Evolutionary conservation across 2,329 filamentous ascomycete species (phyloP), one percentile per base, ranked within the genome.

Genomic region (Neofusicoccum parvum): DNA sequence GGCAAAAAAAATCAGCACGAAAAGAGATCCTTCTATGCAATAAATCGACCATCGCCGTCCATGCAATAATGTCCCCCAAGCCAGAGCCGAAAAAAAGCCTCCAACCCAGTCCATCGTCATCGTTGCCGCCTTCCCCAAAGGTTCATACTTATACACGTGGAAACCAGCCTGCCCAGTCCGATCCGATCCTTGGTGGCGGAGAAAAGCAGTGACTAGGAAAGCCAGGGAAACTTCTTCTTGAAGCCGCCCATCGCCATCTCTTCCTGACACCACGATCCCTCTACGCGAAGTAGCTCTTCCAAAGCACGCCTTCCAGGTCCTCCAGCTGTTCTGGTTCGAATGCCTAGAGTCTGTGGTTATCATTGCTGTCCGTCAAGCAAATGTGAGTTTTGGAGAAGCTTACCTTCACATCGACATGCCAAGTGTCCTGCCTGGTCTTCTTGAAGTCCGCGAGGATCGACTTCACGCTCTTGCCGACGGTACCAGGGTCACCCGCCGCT

Each of bases 201-300:
- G 14, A 46, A 46, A 50, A 23, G 23, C 23, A 23, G 23, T 23
- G 23, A 23, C 23, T 23, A 23, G 23, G 23, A 3, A 23, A 32
- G 23, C 27, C 27, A n/a, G 27, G 23, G 11, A 50, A 50, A 32
- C 48, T 50, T n/a, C 9, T 32, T 49, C 12, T 17, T 49, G 17
- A 20, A 23, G 5, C 46, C 20, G 7, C 46, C 46, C 34, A 14
- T 7, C 37, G 23, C 14, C 53, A 5, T n/a, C 36, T 27, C 36
- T 41, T 4, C 20, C 36, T 7, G 27, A 32, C 1, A 5, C 27
- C 27, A 32, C 27, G 27, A 32, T 5, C 27, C 34, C 4, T 54
- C 54, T 77, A 97, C 46, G 94, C 96, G 82, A 99, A 99, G 77
- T 99, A 99, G 78, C 94, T 98, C 89, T 99, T 99, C 95, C 95